Percentiles rank a stretch among this genome's conserved stretches.
Evolutionary conservation across 2,329 filamentous ascomycete species (phyloP).

Genomic region (Fragosphaeria purpurea): DNA sequence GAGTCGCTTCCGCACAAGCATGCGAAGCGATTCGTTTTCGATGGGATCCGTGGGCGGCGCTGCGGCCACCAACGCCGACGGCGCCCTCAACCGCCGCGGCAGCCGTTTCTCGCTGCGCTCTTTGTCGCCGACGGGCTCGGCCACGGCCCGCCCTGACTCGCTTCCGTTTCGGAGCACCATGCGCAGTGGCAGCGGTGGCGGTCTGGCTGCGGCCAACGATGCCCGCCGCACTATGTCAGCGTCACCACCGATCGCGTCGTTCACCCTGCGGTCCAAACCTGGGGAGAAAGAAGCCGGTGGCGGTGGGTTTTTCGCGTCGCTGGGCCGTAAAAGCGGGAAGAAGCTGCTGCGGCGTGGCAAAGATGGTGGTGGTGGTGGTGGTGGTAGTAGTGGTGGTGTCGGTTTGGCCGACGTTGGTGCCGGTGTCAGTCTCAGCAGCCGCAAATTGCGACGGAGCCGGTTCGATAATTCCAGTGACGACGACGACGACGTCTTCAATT

Average conservation of each 20-base stretch:
- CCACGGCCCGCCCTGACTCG: slow-evolving; percentile 28
- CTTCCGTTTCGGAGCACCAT: slow-evolving; percentile 37
- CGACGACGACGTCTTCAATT: slow-evolving; percentile 23
- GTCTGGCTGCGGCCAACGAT: too few relatives aligned
- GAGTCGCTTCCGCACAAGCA: slow-evolving; percentile 60
- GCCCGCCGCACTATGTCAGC: slow-evolving; percentile 12
- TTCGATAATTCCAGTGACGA: slow-evolving; percentile 57
- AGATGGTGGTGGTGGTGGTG: slow-evolving; percentile 25
- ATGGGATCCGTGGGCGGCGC: slow-evolving; percentile 15
- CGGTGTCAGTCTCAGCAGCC: slow-evolving; percentile 20
- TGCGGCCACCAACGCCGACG: slow-evolving; percentile 8
- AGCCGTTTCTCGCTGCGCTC: slow-evolving; percentile 58
- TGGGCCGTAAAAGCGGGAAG: slow-evolving; percentile 27
- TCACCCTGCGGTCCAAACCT: background rate
- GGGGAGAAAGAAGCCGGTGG: background rate
- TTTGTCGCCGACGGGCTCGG: slow-evolving; percentile 53
- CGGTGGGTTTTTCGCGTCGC: slow-evolving; percentile 31
- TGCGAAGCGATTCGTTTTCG: slow-evolving; percentile 42
- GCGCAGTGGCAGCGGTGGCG: slow-evolving; percentile 26
- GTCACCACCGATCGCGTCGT: slow-evolving; percentile 1
- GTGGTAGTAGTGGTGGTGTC: too few relatives aligned
- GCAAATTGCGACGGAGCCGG: slow-evolving; percentile 30
- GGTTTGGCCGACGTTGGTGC: too few relatives aligned
- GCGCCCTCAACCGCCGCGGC: slow-evolving; percentile 7
- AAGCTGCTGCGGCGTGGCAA: slow-evolving; percentile 20